These are phyloP conservation scores for Bullera alba DNA, from an alignment of 768 basidiomycete genomes.

Conservation along the genomic window DNA sequence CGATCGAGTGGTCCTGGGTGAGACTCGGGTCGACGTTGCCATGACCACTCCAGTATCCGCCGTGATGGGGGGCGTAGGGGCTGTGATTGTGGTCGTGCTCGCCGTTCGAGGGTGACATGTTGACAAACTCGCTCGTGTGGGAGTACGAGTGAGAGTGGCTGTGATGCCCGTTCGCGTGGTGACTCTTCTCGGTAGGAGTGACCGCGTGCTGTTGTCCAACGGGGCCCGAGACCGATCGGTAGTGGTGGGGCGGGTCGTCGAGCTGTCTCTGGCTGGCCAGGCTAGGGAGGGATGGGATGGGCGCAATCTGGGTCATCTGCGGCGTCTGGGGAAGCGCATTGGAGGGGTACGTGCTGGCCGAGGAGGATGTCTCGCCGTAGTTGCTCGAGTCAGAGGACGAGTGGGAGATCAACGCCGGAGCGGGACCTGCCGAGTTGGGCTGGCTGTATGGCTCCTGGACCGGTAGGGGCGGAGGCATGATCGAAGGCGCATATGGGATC, in stretches of 20 bases:
- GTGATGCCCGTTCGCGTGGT: too few relatives aligned
- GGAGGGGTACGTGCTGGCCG: not conserved
- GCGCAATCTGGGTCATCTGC: too few relatives aligned
- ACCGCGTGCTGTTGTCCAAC: not conserved
- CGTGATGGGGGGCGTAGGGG: constrained; percentile 5
- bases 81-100: too few relatives aligned
- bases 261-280: too few relatives aligned
- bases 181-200: not conserved
- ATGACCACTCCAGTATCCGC: not conserved
- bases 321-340: constrained; percentile 1
- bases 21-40: too few relatives aligned
- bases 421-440: not conserved
- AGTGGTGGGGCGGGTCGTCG: too few relatives aligned
- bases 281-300: not conserved
- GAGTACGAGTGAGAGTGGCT: too few relatives aligned
- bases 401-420: constrained; percentile 3
- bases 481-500: not conserved
- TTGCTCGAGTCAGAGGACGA: constrained; percentile 5
- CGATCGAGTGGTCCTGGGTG: too few relatives aligned
- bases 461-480: constrained; percentile 2
- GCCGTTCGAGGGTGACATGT: too few relatives aligned
- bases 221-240: too few relatives aligned
- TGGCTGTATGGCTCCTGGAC: not conserved
- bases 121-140: constrained; percentile 6
- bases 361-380: constrained; percentile 1